phyloP scores from a whole-genome alignment of 371 early-diverging fungal species.

The Mucor velutinosus region DNA sequence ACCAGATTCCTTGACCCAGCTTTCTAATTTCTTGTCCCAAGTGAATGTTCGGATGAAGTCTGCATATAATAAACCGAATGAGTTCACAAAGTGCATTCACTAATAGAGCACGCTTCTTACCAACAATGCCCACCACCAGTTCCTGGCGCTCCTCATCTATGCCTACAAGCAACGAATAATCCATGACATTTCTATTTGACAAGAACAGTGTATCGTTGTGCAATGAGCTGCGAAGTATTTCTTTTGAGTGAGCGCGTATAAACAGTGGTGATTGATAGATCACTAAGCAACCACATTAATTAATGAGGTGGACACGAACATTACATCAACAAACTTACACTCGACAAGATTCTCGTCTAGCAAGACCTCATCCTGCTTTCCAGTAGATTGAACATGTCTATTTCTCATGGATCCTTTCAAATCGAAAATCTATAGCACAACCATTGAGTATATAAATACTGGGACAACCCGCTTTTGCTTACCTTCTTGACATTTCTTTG shows the following conservation, averaged over 20 bases:
- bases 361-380: constrained; percentile 85
- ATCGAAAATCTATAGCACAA: constrained; percentile 76
- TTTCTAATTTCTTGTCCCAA: constrained; percentile 95
- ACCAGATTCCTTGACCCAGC: constrained; percentile 92
- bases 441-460: neutral
- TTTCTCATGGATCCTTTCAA: constrained; percentile 96
- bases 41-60: constrained; percentile 97
- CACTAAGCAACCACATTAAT: constrained; percentile 29
- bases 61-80: neutral
- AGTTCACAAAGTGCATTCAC: neutral
- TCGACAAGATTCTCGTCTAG: constrained; percentile 94
- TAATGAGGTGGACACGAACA: neutral
- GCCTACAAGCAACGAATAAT: constrained; percentile 94
- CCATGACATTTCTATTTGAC: constrained; percentile 91
- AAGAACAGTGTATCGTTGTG: constrained; percentile 93
- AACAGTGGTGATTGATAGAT: constrained; percentile 89
- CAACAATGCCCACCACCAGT: constrained; percentile 93
- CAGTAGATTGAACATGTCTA: constrained; percentile 90
- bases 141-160: constrained; percentile 85
- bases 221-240: constrained; percentile 77
- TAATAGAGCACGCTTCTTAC: constrained; percentile 39
- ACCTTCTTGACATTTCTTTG: constrained; percentile 76
- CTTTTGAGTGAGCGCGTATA: constrained; percentile 90
- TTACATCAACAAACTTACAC: constrained; percentile 40
- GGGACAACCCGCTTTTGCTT: neutral